Conservation (phyloP, 2,329 filamentous ascomycete species). For the Sclerotinia nivalis region DNA sequence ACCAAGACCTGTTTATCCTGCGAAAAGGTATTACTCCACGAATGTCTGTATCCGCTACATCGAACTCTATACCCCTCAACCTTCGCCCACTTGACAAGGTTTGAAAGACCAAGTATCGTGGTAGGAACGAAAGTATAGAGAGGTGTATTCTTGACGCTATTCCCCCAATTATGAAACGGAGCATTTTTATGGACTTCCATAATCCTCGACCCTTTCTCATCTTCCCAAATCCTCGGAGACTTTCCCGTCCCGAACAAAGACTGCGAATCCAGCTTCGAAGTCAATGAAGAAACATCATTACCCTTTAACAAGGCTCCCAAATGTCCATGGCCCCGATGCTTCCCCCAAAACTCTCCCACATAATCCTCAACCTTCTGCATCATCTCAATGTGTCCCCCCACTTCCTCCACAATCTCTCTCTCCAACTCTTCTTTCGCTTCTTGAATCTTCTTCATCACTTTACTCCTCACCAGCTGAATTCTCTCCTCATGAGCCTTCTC, state of each 20-base stretch:
- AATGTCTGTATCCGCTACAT: constrained; percentile 48
- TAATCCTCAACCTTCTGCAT: constrained; percentile 26
- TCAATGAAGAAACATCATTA: neutral
- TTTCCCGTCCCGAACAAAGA: neutral
- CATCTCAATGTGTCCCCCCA: constrained; percentile 1
- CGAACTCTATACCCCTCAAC: constrained; percentile 44
- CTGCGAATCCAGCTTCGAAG: neutral
- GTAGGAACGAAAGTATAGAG: constrained; percentile 46
- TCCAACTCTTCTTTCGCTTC: constrained; percentile 12
- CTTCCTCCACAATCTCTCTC: constrained; percentile 9
- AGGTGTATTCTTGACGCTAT: constrained; percentile 45
- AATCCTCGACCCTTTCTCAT: constrained; percentile 37
- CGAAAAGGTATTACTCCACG: constrained; percentile 47
- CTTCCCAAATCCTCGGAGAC: constrained; percentile 41
- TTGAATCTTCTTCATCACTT: constrained; percentile 25
- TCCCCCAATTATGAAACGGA: constrained; percentile 47
- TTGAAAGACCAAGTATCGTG: constrained; percentile 46
- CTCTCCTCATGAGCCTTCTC: neutral
- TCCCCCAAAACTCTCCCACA: constrained; percentile 22
- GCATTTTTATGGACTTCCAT: constrained; percentile 42
- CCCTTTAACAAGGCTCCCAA: neutral
- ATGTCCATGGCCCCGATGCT: neutral
- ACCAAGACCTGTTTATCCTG: constrained; percentile 47
- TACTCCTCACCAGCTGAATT: neutral
- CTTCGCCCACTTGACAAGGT: constrained; percentile 45